These are phyloP conservation scores for Hypoxylon lenormandii DNA, from an alignment of 495 filamentous ascomycete species.

Conservation along the genomic window DNA sequence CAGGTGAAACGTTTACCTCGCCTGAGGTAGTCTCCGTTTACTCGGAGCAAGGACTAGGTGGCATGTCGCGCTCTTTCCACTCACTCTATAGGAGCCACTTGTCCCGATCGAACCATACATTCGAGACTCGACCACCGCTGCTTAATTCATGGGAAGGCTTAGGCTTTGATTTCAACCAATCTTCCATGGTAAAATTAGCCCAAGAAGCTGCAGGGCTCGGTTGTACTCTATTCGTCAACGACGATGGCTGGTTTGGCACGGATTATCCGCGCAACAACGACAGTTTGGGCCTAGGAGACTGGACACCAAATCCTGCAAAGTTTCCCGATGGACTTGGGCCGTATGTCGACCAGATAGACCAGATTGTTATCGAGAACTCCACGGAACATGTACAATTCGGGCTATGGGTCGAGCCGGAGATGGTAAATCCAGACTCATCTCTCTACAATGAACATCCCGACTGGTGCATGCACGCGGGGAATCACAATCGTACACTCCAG, in stretches of 20 bases:
- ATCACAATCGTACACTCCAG: conserved; percentile 62
- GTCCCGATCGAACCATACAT: conserved; percentile 65
- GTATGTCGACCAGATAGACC: conserved; percentile 59
- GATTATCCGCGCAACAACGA: conserved; percentile 65
- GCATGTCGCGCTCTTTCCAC: conserved; percentile 67
- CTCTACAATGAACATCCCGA: conserved; percentile 67
- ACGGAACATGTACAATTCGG: conserved; percentile 63
- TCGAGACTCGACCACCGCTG: conserved; percentile 60
- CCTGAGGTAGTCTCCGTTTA: conserved; percentile 68
- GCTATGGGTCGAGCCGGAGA: conserved; percentile 70
- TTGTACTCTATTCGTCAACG: conserved; percentile 66
- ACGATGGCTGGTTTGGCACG: conserved; percentile 70
- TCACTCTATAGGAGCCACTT: conserved; percentile 67
- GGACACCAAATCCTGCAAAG: conserved; percentile 63
- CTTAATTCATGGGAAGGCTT: conserved; percentile 72
- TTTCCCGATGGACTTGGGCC: conserved; percentile 65
- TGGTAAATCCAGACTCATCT: conserved; percentile 68
- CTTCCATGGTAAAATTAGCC: conserved; percentile 61
- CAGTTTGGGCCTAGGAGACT: conserved; percentile 66
- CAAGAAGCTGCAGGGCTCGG: conserved; percentile 64
- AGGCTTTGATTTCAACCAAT: conserved; percentile 62
- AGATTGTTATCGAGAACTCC: conserved; percentile 56
- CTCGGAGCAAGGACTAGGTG: conserved; percentile 64
- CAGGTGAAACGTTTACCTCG: conserved; percentile 63
- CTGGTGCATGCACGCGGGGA: conserved; percentile 66